Percentiles rank a stretch among this genome's conserved stretches.
These are phyloP conservation scores for Saturnispora saitoi DNA, from an alignment of 805 yeast species.

Conservation along the genomic window DNA sequence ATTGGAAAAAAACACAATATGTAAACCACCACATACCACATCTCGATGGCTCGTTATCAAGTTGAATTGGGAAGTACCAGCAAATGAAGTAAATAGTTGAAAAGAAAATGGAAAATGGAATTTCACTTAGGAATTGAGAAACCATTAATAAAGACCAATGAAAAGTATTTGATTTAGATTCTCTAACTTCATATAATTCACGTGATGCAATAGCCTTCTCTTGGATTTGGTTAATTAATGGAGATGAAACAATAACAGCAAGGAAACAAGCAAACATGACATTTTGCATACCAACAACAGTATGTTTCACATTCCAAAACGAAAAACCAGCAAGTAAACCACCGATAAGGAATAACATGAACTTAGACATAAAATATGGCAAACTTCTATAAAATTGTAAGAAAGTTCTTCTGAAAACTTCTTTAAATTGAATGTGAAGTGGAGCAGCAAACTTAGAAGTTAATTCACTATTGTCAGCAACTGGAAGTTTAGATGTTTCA, in stretches of 20 bases:
- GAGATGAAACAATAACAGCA: constrained; percentile 48
- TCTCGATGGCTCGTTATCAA: constrained; percentile 29
- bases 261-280: constrained; percentile 43
- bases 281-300: constrained; percentile 51
- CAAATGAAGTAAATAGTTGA: constrained; percentile 39
- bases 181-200: constrained; percentile 61
- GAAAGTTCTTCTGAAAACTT: constrained; percentile 31
- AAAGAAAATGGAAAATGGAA: constrained; percentile 47
- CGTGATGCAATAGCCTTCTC: constrained; percentile 48
- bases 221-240: constrained; percentile 57
- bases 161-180: constrained; percentile 60
- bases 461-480: constrained; percentile 13
- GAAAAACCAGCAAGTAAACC: constrained; percentile 46
- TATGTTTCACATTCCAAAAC: constrained; percentile 49
- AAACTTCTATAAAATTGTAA: constrained; percentile 41
- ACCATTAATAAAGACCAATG: constrained; percentile 56
- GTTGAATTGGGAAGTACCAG: constrained; percentile 30
- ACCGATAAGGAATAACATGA: constrained; percentile 31
- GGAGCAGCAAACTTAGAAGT: constrained; percentile 35
- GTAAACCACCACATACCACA: constrained; percentile 41
- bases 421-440: constrained; percentile 30
- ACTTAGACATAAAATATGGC: constrained; percentile 39
- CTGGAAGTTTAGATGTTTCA: constrained; percentile 9
- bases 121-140: constrained; percentile 47
- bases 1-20: constrained; percentile 32